Evolutionary conservation across 257 asterid species (phyloP).

Genomic region (Scutellaria minor): DNA sequence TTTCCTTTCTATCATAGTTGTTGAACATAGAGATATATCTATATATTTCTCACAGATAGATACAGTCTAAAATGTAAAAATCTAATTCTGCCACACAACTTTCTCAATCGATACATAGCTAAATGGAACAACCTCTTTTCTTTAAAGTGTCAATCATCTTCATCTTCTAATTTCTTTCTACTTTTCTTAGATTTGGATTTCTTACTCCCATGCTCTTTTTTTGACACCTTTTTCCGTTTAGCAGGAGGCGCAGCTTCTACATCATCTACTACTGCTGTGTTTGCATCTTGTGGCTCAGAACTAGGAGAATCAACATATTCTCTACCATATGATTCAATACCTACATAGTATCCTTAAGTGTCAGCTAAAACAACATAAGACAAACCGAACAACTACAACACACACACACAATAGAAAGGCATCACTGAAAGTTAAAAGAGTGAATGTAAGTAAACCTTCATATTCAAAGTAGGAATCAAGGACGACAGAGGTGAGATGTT

Average conservation of each 20-base stretch:
- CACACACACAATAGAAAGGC: background rate
- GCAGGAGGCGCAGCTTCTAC: constrained; percentile 32
- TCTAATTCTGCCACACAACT: too few relatives aligned
- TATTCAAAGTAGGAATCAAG: constrained; percentile 71
- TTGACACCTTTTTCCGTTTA: constrained; percentile 51
- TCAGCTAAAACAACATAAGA: background rate
- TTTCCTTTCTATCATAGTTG: too few relatives aligned
- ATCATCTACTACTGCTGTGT: constrained; percentile 37
- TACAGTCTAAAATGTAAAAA: too few relatives aligned
- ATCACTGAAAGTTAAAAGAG: background rate
- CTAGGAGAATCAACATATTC: constrained; percentile 20
- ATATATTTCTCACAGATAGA: too few relatives aligned
- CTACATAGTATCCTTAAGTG: constrained; percentile 23
- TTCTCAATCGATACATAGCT: too few relatives aligned
- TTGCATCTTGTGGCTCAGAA: constrained; percentile 38
- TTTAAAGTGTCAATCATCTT: constrained; percentile 32
- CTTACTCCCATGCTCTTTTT: constrained; percentile 43
- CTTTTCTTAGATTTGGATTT: constrained; percentile 53
- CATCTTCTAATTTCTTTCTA: constrained; percentile 39
- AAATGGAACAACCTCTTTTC: too few relatives aligned
- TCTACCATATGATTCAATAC: constrained; percentile 20
- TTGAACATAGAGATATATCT: too few relatives aligned
- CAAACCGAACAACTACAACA: background rate
- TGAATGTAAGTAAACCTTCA: constrained; percentile 43
- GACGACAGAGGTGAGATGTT: constrained; percentile 67